phyloP scores from a whole-genome alignment of 2,329 filamentous ascomycete genomes.

The Ophiostoma sp. region DNA sequence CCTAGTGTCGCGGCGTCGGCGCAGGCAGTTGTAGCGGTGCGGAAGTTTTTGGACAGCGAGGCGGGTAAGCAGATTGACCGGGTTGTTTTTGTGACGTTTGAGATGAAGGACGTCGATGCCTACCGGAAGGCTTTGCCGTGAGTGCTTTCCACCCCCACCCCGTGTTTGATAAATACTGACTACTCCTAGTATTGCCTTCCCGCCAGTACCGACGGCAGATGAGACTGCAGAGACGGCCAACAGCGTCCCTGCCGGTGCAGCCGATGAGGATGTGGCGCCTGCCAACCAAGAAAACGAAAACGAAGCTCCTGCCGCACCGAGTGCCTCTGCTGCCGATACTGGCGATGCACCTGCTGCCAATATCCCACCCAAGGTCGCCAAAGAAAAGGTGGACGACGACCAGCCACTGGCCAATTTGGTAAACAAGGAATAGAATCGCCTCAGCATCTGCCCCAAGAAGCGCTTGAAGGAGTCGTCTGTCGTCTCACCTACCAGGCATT shows the following conservation, averaged over 20 bases:
- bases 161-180: neutral
- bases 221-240: neutral
- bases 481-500: neutral
- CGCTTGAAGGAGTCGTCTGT: neutral
- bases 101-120: slow-evolving; percentile 71
- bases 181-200: neutral
- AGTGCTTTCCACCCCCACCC: slow-evolving; percentile 41
- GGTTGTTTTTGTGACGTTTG: slow-evolving; percentile 84
- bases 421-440: neutral
- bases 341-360: neutral
- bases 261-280: neutral
- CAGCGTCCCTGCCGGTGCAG: neutral
- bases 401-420: neutral
- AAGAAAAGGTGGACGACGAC: neutral
- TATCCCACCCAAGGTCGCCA: neutral
- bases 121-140: slow-evolving; percentile 75
- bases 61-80: slow-evolving; percentile 59
- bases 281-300: neutral
- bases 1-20: slow-evolving; percentile 70
- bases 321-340: neutral
- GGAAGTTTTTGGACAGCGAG: slow-evolving; percentile 53
- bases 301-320: neutral
- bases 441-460: neutral
- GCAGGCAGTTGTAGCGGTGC: slow-evolving; percentile 64
- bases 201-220: neutral